Conservation (phyloP, 306 rosid species). For the Sechiopsis laciniata region DNA sequence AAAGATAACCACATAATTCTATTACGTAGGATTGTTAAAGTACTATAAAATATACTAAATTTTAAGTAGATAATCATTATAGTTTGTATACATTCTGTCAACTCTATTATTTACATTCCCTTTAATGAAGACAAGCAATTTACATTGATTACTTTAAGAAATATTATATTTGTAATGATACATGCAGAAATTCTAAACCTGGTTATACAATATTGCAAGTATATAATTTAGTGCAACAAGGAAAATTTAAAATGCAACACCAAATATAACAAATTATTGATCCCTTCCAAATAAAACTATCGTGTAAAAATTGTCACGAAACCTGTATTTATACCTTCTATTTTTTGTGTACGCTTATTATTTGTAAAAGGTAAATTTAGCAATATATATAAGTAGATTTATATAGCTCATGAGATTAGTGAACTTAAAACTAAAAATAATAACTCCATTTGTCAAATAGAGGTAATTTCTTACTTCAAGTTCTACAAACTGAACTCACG, state of each 20-base stretch:
- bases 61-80: too few species aligned
- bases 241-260: too few species aligned
- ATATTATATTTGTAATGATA: too few species aligned
- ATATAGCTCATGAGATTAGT: background rate
- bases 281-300: background rate
- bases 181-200: background rate
- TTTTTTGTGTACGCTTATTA: too few species aligned
- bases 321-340: too few species aligned
- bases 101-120: too few species aligned
- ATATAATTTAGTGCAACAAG: background rate
- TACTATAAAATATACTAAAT: too few species aligned
- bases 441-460: background rate
- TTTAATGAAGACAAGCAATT: too few species aligned
- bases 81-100: too few species aligned
- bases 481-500: background rate
- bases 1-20: background rate
- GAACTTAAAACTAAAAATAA: background rate
- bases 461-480: background rate
- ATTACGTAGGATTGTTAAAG: background rate
- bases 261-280: background rate
- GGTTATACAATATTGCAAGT: background rate
- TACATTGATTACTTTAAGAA: background rate
- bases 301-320: background rate
- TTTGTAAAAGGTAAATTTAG: too few species aligned
- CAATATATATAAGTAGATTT: too few species aligned